Percentiles rank a stretch among this genome's conserved stretches.
These are phyloP conservation scores for Apiospora rasikravindrae DNA, from an alignment of 2,329 filamentous ascomycete species.

Conservation along the genomic window DNA sequence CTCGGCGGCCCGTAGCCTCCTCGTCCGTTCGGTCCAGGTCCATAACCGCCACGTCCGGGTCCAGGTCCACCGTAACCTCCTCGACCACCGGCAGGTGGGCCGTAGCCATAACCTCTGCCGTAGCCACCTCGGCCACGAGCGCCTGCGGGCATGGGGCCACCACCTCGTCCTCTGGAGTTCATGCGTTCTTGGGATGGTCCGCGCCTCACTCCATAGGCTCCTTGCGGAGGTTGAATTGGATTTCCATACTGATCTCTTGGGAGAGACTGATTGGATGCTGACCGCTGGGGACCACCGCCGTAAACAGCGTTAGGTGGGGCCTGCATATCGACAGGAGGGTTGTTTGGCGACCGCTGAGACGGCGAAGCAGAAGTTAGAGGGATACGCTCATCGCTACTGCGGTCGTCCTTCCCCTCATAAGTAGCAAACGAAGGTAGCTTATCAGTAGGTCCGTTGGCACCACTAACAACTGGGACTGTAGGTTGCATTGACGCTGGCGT, in stretches of 20 bases:
- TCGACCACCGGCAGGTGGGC: conserved; percentile 48
- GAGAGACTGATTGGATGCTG: conserved; percentile 43
- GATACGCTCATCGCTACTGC: conserved; percentile 70
- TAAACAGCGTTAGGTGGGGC: conserved; percentile 44
- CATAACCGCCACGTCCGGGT: conserved; percentile 51
- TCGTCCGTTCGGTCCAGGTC: conserved; percentile 42
- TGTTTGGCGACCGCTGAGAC: conserved; percentile 60
- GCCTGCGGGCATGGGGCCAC: conserved; percentile 49
- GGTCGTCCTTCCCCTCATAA: conserved; percentile 69
- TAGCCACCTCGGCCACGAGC: conserved; percentile 59
- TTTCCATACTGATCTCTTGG: conserved; percentile 70
- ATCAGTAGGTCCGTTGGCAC: conserved; percentile 54
- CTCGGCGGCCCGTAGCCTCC: conserved; percentile 39
- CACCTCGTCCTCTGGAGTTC: conserved; percentile 59
- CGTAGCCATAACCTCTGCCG: conserved; percentile 47
- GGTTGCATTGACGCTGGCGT: conserved; percentile 53
- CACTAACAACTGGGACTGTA: conserved; percentile 62
- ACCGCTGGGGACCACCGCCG: conserved; percentile 40
- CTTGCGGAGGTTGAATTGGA: conserved; percentile 48
- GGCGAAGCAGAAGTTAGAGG: conserved; percentile 72
- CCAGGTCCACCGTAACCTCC: conserved; percentile 55
- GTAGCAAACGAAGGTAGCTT: conserved; percentile 63
- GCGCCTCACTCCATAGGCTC: conserved; percentile 52
- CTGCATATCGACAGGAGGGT: conserved; percentile 46
- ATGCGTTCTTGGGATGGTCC: conserved; percentile 54